These are phyloP conservation scores for Lupinus albus DNA, from an alignment of 306 rosid genomes.

Conservation along the genomic window DNA sequence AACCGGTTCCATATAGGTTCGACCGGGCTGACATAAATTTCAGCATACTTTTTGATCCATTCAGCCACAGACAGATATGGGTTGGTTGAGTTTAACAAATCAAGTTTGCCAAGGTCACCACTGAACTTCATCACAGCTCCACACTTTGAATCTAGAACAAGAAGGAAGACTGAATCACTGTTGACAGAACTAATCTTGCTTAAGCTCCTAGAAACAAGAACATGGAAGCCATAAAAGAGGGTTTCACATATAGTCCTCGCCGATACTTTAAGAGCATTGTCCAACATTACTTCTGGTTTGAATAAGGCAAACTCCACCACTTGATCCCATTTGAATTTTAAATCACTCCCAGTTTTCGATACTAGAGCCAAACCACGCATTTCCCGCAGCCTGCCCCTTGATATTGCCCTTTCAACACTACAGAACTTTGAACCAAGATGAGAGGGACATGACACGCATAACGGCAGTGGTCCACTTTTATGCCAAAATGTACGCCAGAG, in stretches of 20 bases:
- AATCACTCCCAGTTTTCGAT: constrained; percentile 58
- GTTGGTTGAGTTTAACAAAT: constrained; percentile 60
- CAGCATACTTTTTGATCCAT: constrained; percentile 74
- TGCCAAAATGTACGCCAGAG: constrained; percentile 96
- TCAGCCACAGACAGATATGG: constrained; percentile 71
- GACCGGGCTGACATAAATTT: constrained; percentile 66
- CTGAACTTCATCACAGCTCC: constrained; percentile 76
- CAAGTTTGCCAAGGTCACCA: constrained; percentile 82
- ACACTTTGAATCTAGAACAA: constrained; percentile 73
- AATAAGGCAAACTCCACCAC: constrained; percentile 70
- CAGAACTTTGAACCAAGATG: constrained; percentile 74
- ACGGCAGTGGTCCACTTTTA: constrained; percentile 72
- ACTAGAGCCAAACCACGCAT: constrained; percentile 73
- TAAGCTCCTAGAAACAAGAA: constrained; percentile 77
- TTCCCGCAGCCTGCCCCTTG: constrained; percentile 74
- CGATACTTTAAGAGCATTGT: constrained; percentile 55
- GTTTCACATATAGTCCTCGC: constrained; percentile 73
- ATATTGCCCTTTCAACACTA: constrained; percentile 74
- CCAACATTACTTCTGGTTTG: constrained; percentile 65
- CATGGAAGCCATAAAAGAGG: constrained; percentile 85
- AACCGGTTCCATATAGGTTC: constrained; percentile 84
- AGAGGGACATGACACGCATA: constrained; percentile 76
- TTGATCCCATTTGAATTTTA: constrained; percentile 78
- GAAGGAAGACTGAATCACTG: constrained; percentile 67
- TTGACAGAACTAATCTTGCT: constrained; percentile 62